Percentiles rank a stretch among this genome's conserved stretches.
phyloP scores from a whole-genome alignment of 345 rosid genomes.

The thale cress (Arabidopsis thaliana) region DNA sequence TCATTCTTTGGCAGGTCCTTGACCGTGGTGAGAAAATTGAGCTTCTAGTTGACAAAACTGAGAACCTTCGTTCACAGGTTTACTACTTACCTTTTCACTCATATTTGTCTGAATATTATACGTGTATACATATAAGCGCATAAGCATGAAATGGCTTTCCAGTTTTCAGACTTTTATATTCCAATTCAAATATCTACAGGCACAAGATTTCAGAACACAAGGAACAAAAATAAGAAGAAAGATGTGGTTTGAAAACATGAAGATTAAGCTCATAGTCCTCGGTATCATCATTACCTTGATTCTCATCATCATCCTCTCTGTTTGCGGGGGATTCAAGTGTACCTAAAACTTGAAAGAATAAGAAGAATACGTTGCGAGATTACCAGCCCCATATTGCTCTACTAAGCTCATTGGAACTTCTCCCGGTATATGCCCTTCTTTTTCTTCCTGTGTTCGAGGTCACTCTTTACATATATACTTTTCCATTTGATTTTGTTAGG shows the following conservation, averaged over 20 bases:
- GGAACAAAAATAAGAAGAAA: slow-evolving; percentile 73
- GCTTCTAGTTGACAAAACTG: slow-evolving; percentile 78
- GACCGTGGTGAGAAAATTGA: slow-evolving; percentile 88
- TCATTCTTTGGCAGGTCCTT: slow-evolving; percentile 55
- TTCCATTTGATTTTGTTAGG: slow-evolving; percentile 22
- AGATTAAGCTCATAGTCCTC: slow-evolving; percentile 70
- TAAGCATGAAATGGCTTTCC: background rate
- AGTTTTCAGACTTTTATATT: background rate
- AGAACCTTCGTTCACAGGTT: slow-evolving; percentile 80
- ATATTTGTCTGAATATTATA: background rate
- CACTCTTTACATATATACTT: background rate
- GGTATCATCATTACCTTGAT: slow-evolving; percentile 66
- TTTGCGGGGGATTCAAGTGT: slow-evolving; percentile 68
- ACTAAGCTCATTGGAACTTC: slow-evolving; percentile 13
- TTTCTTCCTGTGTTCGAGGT: background rate
- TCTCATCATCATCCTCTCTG: slow-evolving; percentile 63
- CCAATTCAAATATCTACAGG: slow-evolving; percentile 46
- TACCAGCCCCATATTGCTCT: slow-evolving; percentile 1
- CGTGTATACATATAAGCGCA: background rate
- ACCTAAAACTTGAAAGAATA: slow-evolving; percentile 16
- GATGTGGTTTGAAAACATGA: slow-evolving; percentile 89
- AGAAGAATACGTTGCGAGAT: background rate
- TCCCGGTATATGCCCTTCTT: background rate
- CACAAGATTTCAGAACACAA: slow-evolving; percentile 76
- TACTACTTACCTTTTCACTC: slow-evolving; percentile 7